phyloP scores from a whole-genome alignment of 139 green algal species.

The Chlorella vulgaris region DNA sequence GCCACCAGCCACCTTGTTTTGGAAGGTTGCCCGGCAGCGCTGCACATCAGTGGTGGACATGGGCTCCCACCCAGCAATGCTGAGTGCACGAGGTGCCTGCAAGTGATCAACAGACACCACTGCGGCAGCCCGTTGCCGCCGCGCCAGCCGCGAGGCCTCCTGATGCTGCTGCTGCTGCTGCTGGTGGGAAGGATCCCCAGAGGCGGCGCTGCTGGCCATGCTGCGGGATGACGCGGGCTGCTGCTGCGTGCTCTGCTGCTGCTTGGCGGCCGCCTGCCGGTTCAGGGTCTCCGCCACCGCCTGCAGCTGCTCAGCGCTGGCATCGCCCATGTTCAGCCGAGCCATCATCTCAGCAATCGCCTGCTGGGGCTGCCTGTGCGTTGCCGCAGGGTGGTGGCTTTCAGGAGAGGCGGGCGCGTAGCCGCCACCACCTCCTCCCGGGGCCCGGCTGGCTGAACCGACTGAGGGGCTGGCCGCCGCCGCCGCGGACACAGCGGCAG shows the following conservation, averaged over 20 bases:
- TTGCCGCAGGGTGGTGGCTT: no score
- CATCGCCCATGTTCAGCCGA: not conserved
- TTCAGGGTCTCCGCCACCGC: constrained; percentile 4
- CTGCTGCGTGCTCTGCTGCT: constrained; percentile 13
- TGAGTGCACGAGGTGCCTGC: no score
- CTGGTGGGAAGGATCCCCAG: not conserved
- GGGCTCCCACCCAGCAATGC: no score
- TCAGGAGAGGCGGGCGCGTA: no score
- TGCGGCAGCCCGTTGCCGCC: not conserved
- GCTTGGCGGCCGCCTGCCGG: constrained; percentile 14
- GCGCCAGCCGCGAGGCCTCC: not conserved
- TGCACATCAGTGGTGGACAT: no score
- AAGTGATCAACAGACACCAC: not conserved
- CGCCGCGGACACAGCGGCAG: not conserved
- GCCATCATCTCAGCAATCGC: constrained; percentile 23
- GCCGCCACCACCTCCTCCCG: not conserved
- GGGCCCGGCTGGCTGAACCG: not conserved
- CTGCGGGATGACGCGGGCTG: not conserved
- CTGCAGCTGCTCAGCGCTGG: constrained; percentile 1
- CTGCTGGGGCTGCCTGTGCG: not conserved
- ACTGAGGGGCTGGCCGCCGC: not conserved
- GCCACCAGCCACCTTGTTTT: no score
- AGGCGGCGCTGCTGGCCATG: constrained; percentile 16
- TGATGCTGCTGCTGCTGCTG: not conserved
- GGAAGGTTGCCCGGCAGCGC: no score